Conservation (phyloP, 2,329 filamentous ascomycete species). For the Trichoderma lentiforme region DNA sequence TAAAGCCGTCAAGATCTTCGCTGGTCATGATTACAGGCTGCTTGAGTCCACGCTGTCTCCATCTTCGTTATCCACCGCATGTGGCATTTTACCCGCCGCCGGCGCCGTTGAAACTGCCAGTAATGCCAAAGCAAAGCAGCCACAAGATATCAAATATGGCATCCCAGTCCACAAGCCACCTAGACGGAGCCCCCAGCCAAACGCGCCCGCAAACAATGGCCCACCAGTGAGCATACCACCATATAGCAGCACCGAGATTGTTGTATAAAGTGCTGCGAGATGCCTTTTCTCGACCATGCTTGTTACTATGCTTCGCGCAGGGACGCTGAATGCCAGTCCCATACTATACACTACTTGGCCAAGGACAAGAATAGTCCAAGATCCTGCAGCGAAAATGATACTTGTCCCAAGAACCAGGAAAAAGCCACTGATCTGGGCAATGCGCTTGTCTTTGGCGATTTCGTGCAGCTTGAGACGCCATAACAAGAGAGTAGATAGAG, state of each 20-base stretch:
- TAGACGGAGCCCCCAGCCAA: background rate
- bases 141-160: background rate
- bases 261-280: background rate
- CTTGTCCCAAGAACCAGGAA: background rate
- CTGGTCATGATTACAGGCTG: background rate
- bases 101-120: background rate
- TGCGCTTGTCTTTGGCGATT: background rate
- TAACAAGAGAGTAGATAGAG: background rate
- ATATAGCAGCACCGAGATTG: background rate
- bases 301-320: background rate
- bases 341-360: background rate
- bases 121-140: background rate
- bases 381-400: background rate
- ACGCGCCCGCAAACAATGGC: background rate
- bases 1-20: background rate
- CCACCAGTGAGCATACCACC: background rate
- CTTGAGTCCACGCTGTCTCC: background rate
- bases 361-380: background rate
- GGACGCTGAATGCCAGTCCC: background rate
- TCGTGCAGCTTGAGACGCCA: background rate
- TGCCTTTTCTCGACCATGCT: background rate
- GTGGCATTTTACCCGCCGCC: background rate
- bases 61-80: background rate
- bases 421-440: background rate
- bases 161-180: background rate